Base-by-base conservation (phyloP, 352 stramenopile genomes). In the Phytophthora pistaciae region DNA sequence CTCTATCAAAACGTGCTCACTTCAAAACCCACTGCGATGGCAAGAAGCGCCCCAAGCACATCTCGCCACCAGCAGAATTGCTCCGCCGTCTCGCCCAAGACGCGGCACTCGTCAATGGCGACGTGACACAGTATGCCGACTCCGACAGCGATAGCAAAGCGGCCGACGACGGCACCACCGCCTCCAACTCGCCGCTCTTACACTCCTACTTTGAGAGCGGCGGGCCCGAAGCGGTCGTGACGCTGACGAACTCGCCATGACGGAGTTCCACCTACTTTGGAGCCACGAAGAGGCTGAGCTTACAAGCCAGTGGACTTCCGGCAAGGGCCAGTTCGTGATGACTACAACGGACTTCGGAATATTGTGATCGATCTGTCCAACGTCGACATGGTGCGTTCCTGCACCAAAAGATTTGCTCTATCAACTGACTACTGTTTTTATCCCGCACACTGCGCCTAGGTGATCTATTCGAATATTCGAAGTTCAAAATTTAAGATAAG, bases 201-300 rank as follows among this genome's bases (percentile, higher is more conserved):
- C 49, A 66, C 44, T 6, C 1, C 36, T 46, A 66, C 49, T 54
- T 59, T 23, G 48, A 66, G 60, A 66, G 31, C 11, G 49, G 60
- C 52, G 49, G 49, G 9, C 55, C 49, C 2, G 60, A 60, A 9
- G 49, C 60, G 14, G 49, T 66, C 3, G 60, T 60, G 14, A 46
- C 36, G 21, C 36, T 67, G 50, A 36, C 36, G 1, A 67, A 66
- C 33, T 66, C 33, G 48, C 48, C 5, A 33, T 60, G 16, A 55
- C 49, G 1, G 60, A 67, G 36, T 67, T 60, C 14, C 50, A 60
- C 27, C 21, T 60, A 36, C 38, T 55, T 6, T 67, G 60, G 49
- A 5, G 33, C 0, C 60, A 56, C 14, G 60, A 60, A 1, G 36
- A 60, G 16, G 23, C 49, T n/a, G 60, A 60, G 16, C 23, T 67